A percentile compares a stretch with the other conserved stretches of the same genome.
Evolutionary conservation across 2,329 filamentous ascomycete species (phyloP).

Genomic region (Talaromyces sp.): DNA sequence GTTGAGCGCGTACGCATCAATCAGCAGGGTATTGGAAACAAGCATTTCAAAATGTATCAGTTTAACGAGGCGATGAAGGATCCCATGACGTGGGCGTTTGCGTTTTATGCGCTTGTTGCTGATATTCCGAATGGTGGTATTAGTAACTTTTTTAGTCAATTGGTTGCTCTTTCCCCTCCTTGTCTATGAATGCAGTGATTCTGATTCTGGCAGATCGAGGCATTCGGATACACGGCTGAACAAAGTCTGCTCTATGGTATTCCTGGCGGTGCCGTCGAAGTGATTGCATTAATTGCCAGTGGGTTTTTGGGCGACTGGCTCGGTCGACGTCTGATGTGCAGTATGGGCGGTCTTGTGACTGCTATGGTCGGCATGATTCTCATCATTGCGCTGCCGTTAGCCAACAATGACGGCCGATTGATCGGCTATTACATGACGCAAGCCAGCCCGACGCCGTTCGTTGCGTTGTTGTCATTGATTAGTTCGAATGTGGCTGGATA

Average conservation of each 20-base stretch:
- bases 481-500: constrained; percentile 58
- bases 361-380: constrained; percentile 61
- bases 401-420: constrained; percentile 57
- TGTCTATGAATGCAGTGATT: neutral
- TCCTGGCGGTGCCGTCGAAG: constrained; percentile 63
- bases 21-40: constrained; percentile 70
- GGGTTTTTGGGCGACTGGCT: constrained; percentile 57
- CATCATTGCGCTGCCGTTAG: constrained; percentile 60
- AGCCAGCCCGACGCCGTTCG: constrained; percentile 59
- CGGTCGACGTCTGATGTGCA: constrained; percentile 57
- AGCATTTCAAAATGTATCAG: constrained; percentile 67
- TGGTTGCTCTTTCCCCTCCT: constrained; percentile 43
- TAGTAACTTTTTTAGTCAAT: constrained; percentile 60
- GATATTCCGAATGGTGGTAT: constrained; percentile 60
- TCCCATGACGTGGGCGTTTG: constrained; percentile 60
- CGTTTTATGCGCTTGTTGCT: constrained; percentile 55
- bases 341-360: constrained; percentile 50
- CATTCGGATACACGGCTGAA: constrained; percentile 63
- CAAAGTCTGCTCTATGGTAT: constrained; percentile 63
- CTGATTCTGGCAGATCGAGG: constrained; percentile 44
- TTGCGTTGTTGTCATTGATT: constrained; percentile 61
- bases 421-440: constrained; percentile 65
- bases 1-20: constrained; percentile 71
- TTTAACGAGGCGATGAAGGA: constrained; percentile 58
- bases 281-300: constrained; percentile 55